Evolutionary conservation across 2,329 filamentous ascomycete species (phyloP).

Genomic region (Penicillium expansum): DNA sequence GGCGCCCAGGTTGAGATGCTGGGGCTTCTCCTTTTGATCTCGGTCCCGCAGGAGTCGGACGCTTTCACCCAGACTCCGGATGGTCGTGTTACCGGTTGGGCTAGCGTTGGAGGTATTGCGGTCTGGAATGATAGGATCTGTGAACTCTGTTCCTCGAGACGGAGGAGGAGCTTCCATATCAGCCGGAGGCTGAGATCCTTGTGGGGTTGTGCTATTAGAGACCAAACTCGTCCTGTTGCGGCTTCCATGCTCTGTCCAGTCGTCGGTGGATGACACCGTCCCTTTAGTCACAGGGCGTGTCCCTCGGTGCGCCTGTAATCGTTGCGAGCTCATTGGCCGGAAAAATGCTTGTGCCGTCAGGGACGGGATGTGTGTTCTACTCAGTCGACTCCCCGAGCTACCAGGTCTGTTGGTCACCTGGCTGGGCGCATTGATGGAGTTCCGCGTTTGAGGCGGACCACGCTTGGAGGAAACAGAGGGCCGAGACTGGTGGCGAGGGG

Average conservation of each 20-base stretch:
- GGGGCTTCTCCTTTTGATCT: conserved; percentile 37
- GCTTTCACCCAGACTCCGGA: conserved; percentile 71
- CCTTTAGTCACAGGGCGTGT: conserved; percentile 48
- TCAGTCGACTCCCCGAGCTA: conserved; percentile 63
- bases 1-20: conserved; percentile 59
- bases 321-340: conserved; percentile 93
- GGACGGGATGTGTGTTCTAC: conserved; percentile 83
- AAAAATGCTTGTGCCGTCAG: conserved; percentile 90
- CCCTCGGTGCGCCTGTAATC: conserved; percentile 83
- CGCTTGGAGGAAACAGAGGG: conserved; percentile 59
- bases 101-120: conserved; percentile 71
- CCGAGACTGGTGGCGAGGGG: conserved; percentile 54
- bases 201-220: conserved; percentile 50
- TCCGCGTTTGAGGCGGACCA: conserved; percentile 43
- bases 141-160: conserved; percentile 78
- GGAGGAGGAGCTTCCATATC: conserved; percentile 63
- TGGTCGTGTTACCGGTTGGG: conserved; percentile 59
- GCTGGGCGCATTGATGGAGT: conserved; percentile 43
- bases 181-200: conserved; percentile 34
- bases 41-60: conserved; percentile 68
- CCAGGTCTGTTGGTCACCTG: conserved; percentile 52
- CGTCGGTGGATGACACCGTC: conserved; percentile 40
- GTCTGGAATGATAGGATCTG: conserved; percentile 69
- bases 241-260: conserved; percentile 45
- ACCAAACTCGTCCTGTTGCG: conserved; percentile 60